Evolutionary conservation across 768 basidiomycete genomes (phyloP).

Genomic region (Asterophora lycoperdoides): DNA sequence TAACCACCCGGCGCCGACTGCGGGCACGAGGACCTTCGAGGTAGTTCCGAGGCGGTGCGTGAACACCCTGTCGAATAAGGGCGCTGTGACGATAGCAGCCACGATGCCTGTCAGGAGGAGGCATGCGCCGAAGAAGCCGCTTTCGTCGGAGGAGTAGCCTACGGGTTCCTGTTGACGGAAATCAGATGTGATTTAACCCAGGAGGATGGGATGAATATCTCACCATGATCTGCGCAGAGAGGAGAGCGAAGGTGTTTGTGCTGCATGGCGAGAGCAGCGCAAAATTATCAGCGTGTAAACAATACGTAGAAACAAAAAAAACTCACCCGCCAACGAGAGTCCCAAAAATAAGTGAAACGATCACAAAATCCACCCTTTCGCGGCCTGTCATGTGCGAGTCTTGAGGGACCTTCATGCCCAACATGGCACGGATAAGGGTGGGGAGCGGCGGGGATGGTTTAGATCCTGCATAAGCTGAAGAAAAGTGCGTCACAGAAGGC

Average conservation of each 20-base stretch:
- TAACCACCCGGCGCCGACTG: constrained; percentile 62
- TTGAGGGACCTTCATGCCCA: constrained; percentile 36
- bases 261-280: constrained; percentile 27
- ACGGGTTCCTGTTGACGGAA: constrained; percentile 48
- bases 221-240: constrained; percentile 68
- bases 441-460: constrained; percentile 48
- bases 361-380: constrained; percentile 68
- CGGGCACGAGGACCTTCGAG: constrained; percentile 55
- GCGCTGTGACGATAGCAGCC: constrained; percentile 62
- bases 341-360: constrained; percentile 59
- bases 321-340: constrained; percentile 59
- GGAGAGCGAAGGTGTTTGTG: constrained; percentile 57
- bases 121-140: constrained; percentile 66
- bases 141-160: constrained; percentile 63
- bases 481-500: constrained; percentile 7
- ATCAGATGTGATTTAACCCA: neutral
- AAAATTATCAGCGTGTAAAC: neutral
- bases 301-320: neutral
- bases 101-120: constrained; percentile 69
- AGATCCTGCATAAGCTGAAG: constrained; percentile 63
- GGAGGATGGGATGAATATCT: constrained; percentile 16
- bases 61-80: constrained; percentile 79
- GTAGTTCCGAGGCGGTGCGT: constrained; percentile 65
- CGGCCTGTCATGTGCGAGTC: constrained; percentile 56
- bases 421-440: constrained; percentile 51